Percentiles rank a stretch among this genome's conserved stretches.
Conservation (phyloP, 2,329 filamentous ascomycete species). For the Cladobotryum mycophilum region DNA sequence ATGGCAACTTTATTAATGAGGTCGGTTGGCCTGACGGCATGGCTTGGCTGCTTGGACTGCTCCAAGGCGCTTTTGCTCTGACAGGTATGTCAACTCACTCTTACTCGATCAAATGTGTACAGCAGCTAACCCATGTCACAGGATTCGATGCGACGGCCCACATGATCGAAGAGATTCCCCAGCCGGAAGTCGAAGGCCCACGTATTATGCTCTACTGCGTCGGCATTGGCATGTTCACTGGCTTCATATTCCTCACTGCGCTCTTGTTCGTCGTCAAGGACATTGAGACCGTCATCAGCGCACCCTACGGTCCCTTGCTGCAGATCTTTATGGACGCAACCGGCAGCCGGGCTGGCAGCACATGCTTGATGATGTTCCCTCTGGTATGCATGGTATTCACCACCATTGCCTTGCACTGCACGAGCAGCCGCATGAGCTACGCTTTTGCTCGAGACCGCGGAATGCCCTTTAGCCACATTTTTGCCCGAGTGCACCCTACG, state of each 20-base stretch:
- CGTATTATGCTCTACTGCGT: conserved; percentile 63
- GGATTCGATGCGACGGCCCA: conserved; percentile 45
- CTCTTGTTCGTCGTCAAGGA: conserved; percentile 59
- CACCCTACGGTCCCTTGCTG: conserved; percentile 51
- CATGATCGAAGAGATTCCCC: conserved; percentile 54
- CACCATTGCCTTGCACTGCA: conserved; percentile 58
- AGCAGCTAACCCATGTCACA: not conserved
- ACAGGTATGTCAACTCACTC: conserved; percentile 23
- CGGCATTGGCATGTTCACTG: conserved; percentile 56
- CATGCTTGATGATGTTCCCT: conserved; percentile 61
- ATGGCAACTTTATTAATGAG: conserved; percentile 60
- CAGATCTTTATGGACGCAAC: conserved; percentile 62
- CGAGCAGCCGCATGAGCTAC: conserved; percentile 60
- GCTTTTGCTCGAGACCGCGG: conserved; percentile 61
- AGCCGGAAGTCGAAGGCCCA: conserved; percentile 52
- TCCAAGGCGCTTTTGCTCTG: conserved; percentile 46
- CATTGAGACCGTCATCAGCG: conserved; percentile 49
- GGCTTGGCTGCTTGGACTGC: conserved; percentile 48
- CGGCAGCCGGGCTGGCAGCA: conserved; percentile 52
- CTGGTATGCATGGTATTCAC: conserved; percentile 61
- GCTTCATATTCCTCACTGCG: conserved; percentile 55
- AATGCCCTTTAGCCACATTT: conserved; percentile 56
- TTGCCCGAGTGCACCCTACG: conserved; percentile 53
- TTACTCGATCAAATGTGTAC: not conserved
- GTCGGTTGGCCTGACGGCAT: conserved; percentile 65